A percentile compares a stretch with the other conserved stretches of the same genome.
These are phyloP conservation scores for Hypoxylon intermedium DNA, from an alignment of 495 filamentous ascomycete genomes.

Conservation along the genomic window DNA sequence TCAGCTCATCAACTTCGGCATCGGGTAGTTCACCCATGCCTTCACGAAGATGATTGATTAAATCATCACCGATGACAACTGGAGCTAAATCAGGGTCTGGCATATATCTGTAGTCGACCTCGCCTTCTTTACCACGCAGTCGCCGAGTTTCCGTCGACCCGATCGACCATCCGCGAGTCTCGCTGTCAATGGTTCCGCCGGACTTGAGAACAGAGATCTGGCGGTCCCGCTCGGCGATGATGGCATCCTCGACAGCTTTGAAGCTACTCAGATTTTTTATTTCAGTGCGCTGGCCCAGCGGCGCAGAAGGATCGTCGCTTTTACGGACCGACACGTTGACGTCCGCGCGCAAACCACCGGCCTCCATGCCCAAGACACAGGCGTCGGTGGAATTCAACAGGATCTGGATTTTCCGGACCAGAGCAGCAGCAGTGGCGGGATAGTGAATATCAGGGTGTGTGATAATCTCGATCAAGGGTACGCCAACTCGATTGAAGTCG, in stretches of 20 bases:
- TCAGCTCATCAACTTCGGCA: slow-evolving; percentile 65
- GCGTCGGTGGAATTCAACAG: slow-evolving; percentile 81
- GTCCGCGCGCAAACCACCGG: slow-evolving; percentile 88
- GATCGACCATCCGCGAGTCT: slow-evolving; percentile 93
- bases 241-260: slow-evolving; percentile 92
- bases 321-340: slow-evolving; percentile 90
- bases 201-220: slow-evolving; percentile 83
- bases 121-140: slow-evolving; percentile 91
- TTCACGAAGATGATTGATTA: slow-evolving; percentile 66
- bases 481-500: slow-evolving; percentile 92
- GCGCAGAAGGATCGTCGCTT: slow-evolving; percentile 49
- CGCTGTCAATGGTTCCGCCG: slow-evolving; percentile 79
- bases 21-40: slow-evolving; percentile 76
- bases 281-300: slow-evolving; percentile 86
- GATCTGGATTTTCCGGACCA: slow-evolving; percentile 86
- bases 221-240: slow-evolving; percentile 85
- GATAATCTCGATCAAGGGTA: slow-evolving; percentile 94
- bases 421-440: slow-evolving; percentile 82
- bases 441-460: slow-evolving; percentile 85
- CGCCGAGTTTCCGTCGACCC: slow-evolving; percentile 77
- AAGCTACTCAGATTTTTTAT: slow-evolving; percentile 98
- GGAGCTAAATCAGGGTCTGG: slow-evolving; percentile 91
- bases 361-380: slow-evolving; percentile 88
- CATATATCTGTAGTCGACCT: slow-evolving; percentile 98
- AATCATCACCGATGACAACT: slow-evolving; percentile 72